Base-by-base conservation (phyloP, 2,329 filamentous ascomycete species). In the Exutisphaerella laricina region DNA sequence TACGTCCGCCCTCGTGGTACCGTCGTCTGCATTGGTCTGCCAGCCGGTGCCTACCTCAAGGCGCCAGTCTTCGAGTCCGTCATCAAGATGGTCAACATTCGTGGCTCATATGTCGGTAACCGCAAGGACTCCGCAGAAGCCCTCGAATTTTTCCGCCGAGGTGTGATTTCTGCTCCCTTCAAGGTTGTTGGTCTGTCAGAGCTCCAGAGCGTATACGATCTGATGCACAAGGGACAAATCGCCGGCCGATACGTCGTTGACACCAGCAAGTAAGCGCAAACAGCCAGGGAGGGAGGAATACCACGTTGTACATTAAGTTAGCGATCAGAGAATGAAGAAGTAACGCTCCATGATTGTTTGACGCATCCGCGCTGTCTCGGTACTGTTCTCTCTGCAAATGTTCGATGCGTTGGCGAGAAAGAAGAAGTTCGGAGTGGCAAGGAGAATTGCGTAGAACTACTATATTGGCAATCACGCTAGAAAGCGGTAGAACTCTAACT, bases 21-120 rank as follows among this genome's bases (percentile, higher is more conserved):
- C 28, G 85, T 96, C 60, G 78, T 96, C 50, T 90, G 86, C 69
- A 92, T 97, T 59, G 90, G 89, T 60, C 74, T 96, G 18, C 90
- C 90, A 4, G 83, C 85, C 26, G 75, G 82, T 51, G 88, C 89
- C 2, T 85, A 75, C 67, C 76, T 96, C 52, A 78, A 78, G 56
- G 88, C 89, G 1, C 85, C 88, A 28, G 88, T 96, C 42, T 95
- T 96, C 65, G 82, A 89, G 62, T 87, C 84, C 5, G 90, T 96
- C 50, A 75, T 90, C 50, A 55, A 53, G 50, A 53, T 55, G 50
- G 42, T 96, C 71, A 82, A 69, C 58, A 96, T 97, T 74, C 86
- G 86, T 73, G 89, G 89, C 48, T 88, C 82, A 57, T 96, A 96
- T 64, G 90, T 97, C 55, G 90, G 90, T 45, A 96, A 94, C 73